Base-by-base conservation (phyloP, 2,329 filamentous ascomycete species). In the Beauveria pseudobassiana region DNA sequence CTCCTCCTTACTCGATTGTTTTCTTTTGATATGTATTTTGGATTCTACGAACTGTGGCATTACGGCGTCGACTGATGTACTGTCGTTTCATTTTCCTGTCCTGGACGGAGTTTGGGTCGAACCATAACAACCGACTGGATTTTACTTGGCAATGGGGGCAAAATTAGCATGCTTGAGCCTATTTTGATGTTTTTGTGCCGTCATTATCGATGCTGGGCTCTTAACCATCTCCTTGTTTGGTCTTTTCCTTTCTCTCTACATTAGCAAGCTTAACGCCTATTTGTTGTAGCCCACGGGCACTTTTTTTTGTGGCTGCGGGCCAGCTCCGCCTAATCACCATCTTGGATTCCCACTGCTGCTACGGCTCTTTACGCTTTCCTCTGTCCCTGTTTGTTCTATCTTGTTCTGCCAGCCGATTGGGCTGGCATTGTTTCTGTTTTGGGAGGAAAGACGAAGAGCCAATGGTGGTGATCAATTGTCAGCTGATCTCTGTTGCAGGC, bases 331-430 rank as follows among this genome's bases (percentile, higher is more conserved):
- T 59, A 59, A 59, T 59, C 26, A 26, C 9, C 14, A 30, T 58
- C 24, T 54, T 62, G 58, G 59, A 63, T 62, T 62, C 54, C 51
- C 30, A 26, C 62, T 61, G 40, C 51, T 61, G 38, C 51, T 58
- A 58, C 56, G 45, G 3, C 43, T 46, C 42, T 49, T 28, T 55
- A 30, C 28, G 30, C 45, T 58, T 62, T 46, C 9, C 30, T 22
- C 20, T 26, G 9, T 28, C 14, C 38, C 61, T 43, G 34, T 8
- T 55, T n/a, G 8, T 50, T 50, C 22, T 54, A 7, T 54, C 60
- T 58, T 55, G 48, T 55, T 51, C 43, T 28, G 45, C 28, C 61
- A 61, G n/a, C 48, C 30, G 24, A 48, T 24, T 16, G 34, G 16
- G 45, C 10, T 52, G 45, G 26, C 30, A 46, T 20, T n/a, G 18